Conservation (phyloP, 1,139 yeast species). For the Tardiomyces depauwii region DNA sequence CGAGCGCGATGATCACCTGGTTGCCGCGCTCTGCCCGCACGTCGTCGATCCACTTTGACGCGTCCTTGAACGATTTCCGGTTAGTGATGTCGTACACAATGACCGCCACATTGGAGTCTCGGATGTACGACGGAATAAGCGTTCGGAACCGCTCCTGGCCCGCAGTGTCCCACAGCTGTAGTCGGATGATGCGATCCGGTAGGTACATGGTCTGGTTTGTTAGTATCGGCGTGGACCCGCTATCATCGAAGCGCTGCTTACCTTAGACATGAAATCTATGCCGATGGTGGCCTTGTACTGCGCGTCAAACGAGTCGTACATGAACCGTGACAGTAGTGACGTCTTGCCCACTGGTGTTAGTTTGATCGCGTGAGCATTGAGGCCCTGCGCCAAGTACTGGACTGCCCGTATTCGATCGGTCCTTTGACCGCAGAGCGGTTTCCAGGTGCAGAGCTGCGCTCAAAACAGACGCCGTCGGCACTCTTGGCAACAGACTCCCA, state of each 20-base stretch:
- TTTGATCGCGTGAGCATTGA: not conserved
- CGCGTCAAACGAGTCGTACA: conserved; percentile 97
- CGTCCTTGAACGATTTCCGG: conserved; percentile 61
- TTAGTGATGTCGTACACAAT: conserved; percentile 88
- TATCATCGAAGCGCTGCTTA: not conserved
- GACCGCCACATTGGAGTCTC: conserved; percentile 96
- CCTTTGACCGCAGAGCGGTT: conserved; percentile 1
- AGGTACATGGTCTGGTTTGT: conserved; percentile 46
- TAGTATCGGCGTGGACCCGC: conserved; percentile 3
- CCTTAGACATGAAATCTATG: conserved; percentile 80
- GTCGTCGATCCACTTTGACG: conserved; percentile 75
- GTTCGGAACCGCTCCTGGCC: conserved; percentile 97
- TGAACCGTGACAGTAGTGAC: conserved; percentile 85
- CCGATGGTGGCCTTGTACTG: conserved; percentile 88
- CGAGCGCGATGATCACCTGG: conserved; percentile 58
- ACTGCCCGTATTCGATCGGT: not conserved
- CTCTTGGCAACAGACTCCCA: no score
- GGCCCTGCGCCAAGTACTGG: not conserved
- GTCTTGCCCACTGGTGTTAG: conserved; percentile 68
- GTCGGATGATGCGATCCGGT: conserved; percentile 60
- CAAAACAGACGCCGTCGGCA: no score
- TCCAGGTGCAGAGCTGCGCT: conserved; percentile 22
- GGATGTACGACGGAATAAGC: conserved; percentile 83
- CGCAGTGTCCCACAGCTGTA: conserved; percentile 95
- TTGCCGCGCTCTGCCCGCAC: conserved; percentile 67